Base-by-base conservation (phyloP, 2,329 filamentous ascomycete genomes). In the Aspergillus costaricaensis region DNA sequence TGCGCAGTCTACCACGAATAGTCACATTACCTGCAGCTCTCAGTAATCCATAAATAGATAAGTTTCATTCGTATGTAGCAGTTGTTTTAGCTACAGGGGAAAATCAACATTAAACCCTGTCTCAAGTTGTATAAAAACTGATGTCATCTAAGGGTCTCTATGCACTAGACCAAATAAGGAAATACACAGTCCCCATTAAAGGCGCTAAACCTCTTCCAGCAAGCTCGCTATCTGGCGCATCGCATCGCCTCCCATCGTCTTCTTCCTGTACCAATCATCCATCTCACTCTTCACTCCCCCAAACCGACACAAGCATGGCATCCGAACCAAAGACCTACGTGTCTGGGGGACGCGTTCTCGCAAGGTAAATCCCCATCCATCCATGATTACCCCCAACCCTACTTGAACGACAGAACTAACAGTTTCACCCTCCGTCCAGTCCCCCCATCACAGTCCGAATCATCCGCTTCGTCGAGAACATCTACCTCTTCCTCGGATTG, bases 401-500 rank as follows among this genome's bases (percentile, higher is more conserved):
- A n/a, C n/a, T n/a, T n/a, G n/a, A n/a, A n/a, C n/a, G n/a, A n/a
- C n/a, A n/a, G n/a, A n/a, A n/a, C 57, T 50, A 44, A 44, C 32
- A 44, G 19, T 25, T 47, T 54, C 57, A 32, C 51, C 49, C 53
- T 41, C 58, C 48, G 58, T 56, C 15, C 60, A 82, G 80, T 44
- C 79, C 80, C 12, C 81, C 81, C 3, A 58, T 82, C 53, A 70
- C 77, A 15, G 76, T 79, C 59, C 80, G 79, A 52, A 54, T 79
- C 59, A 70, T 68, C 52, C 76, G 76, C 63, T 74, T 79, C 68
- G 58, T 78, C 60, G 72, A 80, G 52, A 72, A 68, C 57, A 59
- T 78, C 54, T 83, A 82, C 65, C 68, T 78, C 62, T 82, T 82
- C 65, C 47, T 83, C 5, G 81, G 80, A 5, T 70, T 83, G 23